These are phyloP conservation scores for Scortechinia acanthostroma DNA, from an alignment of 2,329 filamentous ascomycete species.

Conservation along the genomic window DNA sequence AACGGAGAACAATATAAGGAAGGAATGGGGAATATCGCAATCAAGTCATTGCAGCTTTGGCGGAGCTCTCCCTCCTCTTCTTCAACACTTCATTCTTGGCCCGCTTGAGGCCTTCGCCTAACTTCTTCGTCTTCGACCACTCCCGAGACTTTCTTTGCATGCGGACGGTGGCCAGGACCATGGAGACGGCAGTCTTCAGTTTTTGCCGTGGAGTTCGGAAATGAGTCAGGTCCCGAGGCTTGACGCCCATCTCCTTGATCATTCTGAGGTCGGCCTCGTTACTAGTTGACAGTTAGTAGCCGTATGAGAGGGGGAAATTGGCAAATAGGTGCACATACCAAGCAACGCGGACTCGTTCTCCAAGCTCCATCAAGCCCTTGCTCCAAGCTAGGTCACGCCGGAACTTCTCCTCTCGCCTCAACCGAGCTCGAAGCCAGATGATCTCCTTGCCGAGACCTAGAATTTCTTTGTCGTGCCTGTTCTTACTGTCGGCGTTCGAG, in stretches of 20 bases:
- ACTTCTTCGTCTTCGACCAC: conserved; percentile 29
- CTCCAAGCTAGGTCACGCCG: conserved; percentile 1
- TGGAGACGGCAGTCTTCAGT: conserved; percentile 27
- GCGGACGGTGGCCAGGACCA: conserved; percentile 30
- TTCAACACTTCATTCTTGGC: conserved; percentile 26
- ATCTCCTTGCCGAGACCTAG: neutral
- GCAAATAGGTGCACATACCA: neutral
- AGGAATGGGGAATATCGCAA: too few species aligned
- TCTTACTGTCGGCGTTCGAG: neutral
- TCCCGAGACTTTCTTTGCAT: conserved; percentile 32
- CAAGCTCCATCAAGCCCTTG: conserved; percentile 1
- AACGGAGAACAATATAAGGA: too few species aligned
- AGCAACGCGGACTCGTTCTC: conserved; percentile 1
- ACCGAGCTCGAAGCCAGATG: neutral
- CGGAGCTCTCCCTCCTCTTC: conserved; percentile 21
- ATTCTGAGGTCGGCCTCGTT: conserved; percentile 2
- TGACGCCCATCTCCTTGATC: conserved; percentile 1
- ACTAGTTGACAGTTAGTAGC: neutral
- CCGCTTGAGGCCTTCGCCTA: conserved; percentile 30
- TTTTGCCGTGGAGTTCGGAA: conserved; percentile 11
- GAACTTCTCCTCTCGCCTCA: conserved; percentile 2
- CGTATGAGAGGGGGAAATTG: neutral
- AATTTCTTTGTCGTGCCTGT: neutral
- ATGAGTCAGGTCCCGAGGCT: neutral
- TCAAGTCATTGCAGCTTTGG: conserved; percentile 6